Conservation (phyloP, 352 stramenopile species). For the Globisporangium paddicum region DNA sequence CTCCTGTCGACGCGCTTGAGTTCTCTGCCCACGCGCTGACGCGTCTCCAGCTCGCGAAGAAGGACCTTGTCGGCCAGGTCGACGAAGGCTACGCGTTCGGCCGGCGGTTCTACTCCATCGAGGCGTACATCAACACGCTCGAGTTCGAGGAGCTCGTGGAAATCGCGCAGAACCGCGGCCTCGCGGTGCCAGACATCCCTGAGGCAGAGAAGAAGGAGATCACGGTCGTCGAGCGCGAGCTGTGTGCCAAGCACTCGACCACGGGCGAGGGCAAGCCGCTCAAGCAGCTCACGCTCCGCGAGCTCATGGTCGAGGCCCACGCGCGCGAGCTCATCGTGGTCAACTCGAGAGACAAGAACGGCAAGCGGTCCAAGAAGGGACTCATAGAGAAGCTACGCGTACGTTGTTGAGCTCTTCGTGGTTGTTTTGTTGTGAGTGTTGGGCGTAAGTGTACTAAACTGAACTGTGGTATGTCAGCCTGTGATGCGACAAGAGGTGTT, state of each 20-base stretch:
- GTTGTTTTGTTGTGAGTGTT: not conserved
- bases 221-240: constrained; percentile 45
- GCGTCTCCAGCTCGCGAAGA: constrained; percentile 32
- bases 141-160: constrained; percentile 36
- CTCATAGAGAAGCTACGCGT: constrained; percentile 52
- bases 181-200: constrained; percentile 27
- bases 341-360: constrained; percentile 27
- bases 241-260: constrained; percentile 25
- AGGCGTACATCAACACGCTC: constrained; percentile 49
- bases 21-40: constrained; percentile 9
- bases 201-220: constrained; percentile 30
- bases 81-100: constrained; percentile 68
- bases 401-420: constrained; percentile 8
- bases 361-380: constrained; percentile 58
- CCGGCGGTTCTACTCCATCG: constrained; percentile 47
- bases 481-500: constrained; percentile 25
- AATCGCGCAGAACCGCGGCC: constrained; percentile 19
- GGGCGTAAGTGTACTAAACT: not conserved
- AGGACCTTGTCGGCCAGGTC: constrained; percentile 29
- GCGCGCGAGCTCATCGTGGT: constrained; percentile 34
- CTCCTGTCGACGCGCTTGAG: not conserved
- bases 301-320: constrained; percentile 56
- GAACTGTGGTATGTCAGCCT: constrained; percentile 15
- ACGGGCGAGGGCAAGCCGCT: constrained; percentile 43
- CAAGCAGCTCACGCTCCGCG: constrained; percentile 49